phyloP scores from a whole-genome alignment of 192 early-diverging fungal species.

The Coemansia sp. region DNA sequence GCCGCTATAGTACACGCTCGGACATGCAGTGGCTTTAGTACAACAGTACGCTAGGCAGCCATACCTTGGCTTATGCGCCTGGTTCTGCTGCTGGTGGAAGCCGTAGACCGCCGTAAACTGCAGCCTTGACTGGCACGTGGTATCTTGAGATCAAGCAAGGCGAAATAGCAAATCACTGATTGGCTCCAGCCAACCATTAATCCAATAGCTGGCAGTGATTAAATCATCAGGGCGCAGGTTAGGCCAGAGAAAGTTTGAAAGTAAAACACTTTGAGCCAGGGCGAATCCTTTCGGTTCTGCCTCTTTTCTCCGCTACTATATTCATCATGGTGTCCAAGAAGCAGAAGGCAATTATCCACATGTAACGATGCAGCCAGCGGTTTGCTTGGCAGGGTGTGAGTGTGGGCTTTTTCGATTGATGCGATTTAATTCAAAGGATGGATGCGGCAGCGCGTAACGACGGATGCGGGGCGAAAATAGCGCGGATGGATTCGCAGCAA shows the following conservation, averaged over 20 bases:
- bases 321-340: constrained; percentile 52
- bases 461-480: neutral
- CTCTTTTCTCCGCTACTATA: constrained; percentile 43
- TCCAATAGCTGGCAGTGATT: neutral
- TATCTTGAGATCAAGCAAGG: no score
- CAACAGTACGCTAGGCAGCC: no score
- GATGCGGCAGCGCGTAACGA: neutral
- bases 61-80: no score
- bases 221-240: neutral
- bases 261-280: neutral
- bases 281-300: constrained; percentile 7
- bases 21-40: no score
- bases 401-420: neutral
- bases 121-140: no score
- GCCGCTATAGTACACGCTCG: no score
- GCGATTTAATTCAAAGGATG: constrained; percentile 6
- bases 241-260: neutral
- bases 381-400: neutral
- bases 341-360: constrained; percentile 47
- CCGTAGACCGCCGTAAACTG: no score
- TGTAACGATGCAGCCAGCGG: neutral
- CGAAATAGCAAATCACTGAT: neutral
- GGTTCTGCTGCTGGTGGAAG: no score
- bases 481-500: neutral
- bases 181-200: neutral